Evolutionary conservation across 176 grass and related monocot genomes (phyloP).

Genomic region (Dactylis glomerata): DNA sequence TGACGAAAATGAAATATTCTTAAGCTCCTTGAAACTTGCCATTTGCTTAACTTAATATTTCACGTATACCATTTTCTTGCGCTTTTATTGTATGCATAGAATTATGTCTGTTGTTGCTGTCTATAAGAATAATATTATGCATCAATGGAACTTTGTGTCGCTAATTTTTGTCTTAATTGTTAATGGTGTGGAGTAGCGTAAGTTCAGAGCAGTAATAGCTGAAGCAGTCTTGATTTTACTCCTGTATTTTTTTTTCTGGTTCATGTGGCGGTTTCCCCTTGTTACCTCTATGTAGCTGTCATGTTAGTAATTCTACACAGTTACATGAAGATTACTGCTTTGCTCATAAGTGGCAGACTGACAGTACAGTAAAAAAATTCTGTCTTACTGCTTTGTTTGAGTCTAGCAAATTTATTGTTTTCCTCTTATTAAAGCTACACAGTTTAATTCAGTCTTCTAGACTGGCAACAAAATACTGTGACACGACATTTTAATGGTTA

Average conservation of each 20-base stretch:
- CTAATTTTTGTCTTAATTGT: not conserved
- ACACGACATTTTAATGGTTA: not conserved
- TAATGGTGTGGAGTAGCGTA: not conserved
- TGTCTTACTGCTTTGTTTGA: not conserved
- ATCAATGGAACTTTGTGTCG: not conserved
- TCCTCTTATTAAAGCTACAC: not conserved
- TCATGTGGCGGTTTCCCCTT: not conserved
- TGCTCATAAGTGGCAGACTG: not conserved
- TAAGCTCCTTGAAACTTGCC: slow-evolving; percentile 1
- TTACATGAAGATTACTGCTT: not conserved
- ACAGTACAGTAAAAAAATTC: slow-evolving; percentile 23
- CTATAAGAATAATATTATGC: slow-evolving; percentile 8
- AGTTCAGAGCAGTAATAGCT: not conserved
- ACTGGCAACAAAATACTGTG: not conserved
- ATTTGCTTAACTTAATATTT: not conserved
- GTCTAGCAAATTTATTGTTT: slow-evolving; percentile 1
- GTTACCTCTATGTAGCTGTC: not conserved
- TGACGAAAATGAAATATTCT: slow-evolving; percentile 7
- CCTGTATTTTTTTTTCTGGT: slow-evolving; percentile 4
- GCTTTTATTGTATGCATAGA: not conserved
- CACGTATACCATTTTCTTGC: not conserved
- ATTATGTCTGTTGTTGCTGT: not conserved
- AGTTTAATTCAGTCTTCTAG: not conserved
- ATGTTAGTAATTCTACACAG: not conserved
- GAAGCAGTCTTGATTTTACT: not conserved